Conservation (phyloP, 2,329 filamentous ascomycete genomes). For the Nigrograna mackinnonii region DNA sequence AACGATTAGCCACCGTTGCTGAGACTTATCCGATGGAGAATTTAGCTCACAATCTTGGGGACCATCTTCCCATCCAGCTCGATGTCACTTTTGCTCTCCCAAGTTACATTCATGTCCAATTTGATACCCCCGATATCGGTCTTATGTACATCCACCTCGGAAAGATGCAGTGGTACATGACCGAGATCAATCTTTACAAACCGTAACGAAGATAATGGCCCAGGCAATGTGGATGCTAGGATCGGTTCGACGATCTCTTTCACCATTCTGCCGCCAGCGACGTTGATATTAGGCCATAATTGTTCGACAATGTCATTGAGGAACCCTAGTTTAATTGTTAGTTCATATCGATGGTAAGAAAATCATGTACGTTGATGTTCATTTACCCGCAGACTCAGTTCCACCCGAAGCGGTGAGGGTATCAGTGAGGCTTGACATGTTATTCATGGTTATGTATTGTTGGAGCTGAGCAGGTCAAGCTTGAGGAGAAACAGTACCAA, state of each 20-base stretch:
- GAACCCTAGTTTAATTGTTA: slow-evolving; percentile 34
- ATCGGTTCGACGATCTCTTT: slow-evolving; percentile 55
- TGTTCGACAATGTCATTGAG: slow-evolving; percentile 54
- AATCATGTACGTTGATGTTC: not conserved
- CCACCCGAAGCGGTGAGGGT: slow-evolving; percentile 46
- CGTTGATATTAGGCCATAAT: slow-evolving; percentile 55
- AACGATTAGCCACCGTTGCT: slow-evolving; percentile 5
- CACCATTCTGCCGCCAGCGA: slow-evolving; percentile 48
- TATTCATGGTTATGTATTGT: too few species aligned
- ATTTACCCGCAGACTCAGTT: slow-evolving; percentile 43
- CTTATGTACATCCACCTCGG: slow-evolving; percentile 51
- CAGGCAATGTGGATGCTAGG: slow-evolving; percentile 50
- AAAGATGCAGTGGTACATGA: slow-evolving; percentile 44
- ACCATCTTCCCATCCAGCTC: slow-evolving; percentile 51
- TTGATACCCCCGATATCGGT: slow-evolving; percentile 50
- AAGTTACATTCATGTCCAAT: slow-evolving; percentile 52
- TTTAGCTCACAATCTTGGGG: slow-evolving; percentile 44
- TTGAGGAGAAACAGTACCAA: too few species aligned
- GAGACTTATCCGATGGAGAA: not conserved
- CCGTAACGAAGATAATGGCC: slow-evolving; percentile 46
- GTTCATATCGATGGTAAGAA: not conserved
- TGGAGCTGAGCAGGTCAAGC: too few species aligned
- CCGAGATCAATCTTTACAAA: slow-evolving; percentile 54
- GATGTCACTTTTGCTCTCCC: slow-evolving; percentile 53
- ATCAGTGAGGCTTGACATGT: slow-evolving; percentile 37